Evolutionary conservation across 352 stramenopile genomes (phyloP).

Genomic region (Globisporangium barbulae): DNA sequence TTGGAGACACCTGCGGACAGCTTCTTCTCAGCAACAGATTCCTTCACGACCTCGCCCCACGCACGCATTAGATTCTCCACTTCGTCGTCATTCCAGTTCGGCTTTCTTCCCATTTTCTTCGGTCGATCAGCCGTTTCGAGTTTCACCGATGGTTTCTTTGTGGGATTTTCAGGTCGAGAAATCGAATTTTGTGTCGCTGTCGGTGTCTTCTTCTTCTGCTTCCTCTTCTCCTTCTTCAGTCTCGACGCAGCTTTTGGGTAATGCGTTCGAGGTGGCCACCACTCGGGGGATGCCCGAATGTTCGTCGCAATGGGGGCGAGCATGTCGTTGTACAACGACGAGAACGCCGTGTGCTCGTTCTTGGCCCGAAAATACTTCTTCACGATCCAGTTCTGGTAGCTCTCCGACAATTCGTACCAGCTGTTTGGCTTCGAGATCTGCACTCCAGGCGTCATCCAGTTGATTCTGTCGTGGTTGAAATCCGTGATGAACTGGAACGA

Average conservation of each 20-base stretch:
- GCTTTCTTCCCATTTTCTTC: not conserved
- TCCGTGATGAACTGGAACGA: constrained; percentile 7
- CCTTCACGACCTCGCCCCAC: constrained; percentile 5
- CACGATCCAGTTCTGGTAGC: constrained; percentile 1
- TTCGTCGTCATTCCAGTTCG: constrained; percentile 6
- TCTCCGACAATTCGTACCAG: not conserved
- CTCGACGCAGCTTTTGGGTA: not conserved
- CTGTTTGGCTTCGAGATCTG: not conserved
- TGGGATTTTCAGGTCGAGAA: not conserved
- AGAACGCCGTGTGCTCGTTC: not conserved
- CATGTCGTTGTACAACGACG: constrained; percentile 1
- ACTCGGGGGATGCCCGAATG: not conserved
- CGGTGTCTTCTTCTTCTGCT: not conserved
- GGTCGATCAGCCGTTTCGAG: not conserved
- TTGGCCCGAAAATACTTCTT: not conserved
- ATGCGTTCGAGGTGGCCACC: not conserved
- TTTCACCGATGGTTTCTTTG: not conserved
- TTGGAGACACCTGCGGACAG: not conserved
- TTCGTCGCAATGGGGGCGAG: not conserved
- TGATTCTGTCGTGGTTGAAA: constrained; percentile 5
- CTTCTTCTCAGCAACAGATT: not conserved
- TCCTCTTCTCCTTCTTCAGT: not conserved
- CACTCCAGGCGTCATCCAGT: constrained; percentile 2
- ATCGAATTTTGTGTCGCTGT: not conserved
- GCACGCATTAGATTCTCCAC: not conserved